A percentile compares a stretch with the other conserved stretches of the same genome.
phyloP scores from a whole-genome alignment of 2,329 filamentous ascomycete species.

The Trichophyton mentagrophytes region DNA sequence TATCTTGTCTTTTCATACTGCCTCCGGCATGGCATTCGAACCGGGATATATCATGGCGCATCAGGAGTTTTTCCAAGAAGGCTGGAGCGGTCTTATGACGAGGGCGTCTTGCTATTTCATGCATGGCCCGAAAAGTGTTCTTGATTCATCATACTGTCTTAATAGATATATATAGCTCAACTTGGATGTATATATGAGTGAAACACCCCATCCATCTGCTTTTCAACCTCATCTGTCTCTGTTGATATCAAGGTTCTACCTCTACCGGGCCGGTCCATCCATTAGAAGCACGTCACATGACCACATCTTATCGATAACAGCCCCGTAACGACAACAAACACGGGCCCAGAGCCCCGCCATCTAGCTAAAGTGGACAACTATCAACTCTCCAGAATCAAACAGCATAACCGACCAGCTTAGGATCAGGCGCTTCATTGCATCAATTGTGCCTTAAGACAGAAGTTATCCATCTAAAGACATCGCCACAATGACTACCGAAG shows the following conservation, averaged over 20 bases:
- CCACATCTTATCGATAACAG: background rate
- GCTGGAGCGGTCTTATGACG: background rate
- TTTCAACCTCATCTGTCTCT: background rate
- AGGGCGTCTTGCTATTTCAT: background rate
- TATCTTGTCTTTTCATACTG: background rate
- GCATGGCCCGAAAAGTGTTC: background rate
- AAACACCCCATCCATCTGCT: background rate
- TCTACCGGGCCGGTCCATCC: background rate
- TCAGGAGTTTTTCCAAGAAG: background rate
- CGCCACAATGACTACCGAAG: conserved; percentile 7
- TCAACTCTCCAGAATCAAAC: background rate
- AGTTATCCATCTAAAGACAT: background rate
- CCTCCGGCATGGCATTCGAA: background rate
- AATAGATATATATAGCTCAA: background rate
- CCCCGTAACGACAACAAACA: background rate
- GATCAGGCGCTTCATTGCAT: background rate
- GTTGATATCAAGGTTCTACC: background rate
- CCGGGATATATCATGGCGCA: conserved; percentile 1
- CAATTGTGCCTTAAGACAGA: background rate
- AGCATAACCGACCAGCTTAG: background rate
- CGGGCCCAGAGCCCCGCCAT: background rate
- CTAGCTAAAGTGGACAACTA: background rate
- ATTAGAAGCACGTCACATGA: background rate
- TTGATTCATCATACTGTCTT: background rate
- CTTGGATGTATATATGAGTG: background rate